phyloP scores from a whole-genome alignment of 176 grass and related monocot species.

The Puya raimondii region DNA sequence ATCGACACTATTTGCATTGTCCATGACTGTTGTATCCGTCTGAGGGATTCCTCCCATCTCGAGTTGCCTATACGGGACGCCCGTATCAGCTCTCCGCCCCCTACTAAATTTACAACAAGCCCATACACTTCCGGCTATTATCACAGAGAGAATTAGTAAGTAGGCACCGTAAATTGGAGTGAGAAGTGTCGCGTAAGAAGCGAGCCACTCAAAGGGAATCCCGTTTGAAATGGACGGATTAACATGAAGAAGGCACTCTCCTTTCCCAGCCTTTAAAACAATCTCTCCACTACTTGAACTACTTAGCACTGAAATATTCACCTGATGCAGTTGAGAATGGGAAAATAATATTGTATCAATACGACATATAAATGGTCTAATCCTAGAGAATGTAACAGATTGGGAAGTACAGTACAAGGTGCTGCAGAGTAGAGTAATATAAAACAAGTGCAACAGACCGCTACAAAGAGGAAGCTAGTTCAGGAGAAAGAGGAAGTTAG shows the following conservation, averaged over 20 bases:
- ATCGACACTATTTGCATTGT: conserved; percentile 31
- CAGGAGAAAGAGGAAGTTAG: no score
- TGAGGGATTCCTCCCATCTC: conserved; percentile 56
- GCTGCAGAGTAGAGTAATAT: no score
- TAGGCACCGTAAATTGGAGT: conserved; percentile 79
- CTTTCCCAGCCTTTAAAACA: conserved; percentile 28
- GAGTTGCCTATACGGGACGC: conserved; percentile 63
- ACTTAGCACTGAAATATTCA: conserved; percentile 20
- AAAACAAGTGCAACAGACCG: no score
- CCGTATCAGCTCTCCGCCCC: conserved; percentile 7
- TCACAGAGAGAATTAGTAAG: conserved; percentile 42
- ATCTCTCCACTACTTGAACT: conserved; percentile 32
- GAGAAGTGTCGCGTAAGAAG: conserved; percentile 40
- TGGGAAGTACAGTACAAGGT: not conserved
- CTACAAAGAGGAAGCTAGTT: no score
- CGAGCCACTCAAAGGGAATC: conserved; percentile 42
- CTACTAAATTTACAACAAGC: conserved; percentile 65
- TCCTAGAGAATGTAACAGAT: no score
- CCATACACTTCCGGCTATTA: conserved; percentile 40
- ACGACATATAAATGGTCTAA: not conserved
- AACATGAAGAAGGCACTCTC: conserved; percentile 32
- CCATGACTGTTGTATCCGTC: conserved; percentile 24
- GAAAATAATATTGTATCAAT: not conserved
- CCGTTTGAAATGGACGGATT: conserved; percentile 26
- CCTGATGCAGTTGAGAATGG: conserved; percentile 17